Evolutionary conservation across 352 stramenopile species (phyloP), one percentile per base, ranked within the genome.

Genomic region (Phytophthora pisi): DNA sequence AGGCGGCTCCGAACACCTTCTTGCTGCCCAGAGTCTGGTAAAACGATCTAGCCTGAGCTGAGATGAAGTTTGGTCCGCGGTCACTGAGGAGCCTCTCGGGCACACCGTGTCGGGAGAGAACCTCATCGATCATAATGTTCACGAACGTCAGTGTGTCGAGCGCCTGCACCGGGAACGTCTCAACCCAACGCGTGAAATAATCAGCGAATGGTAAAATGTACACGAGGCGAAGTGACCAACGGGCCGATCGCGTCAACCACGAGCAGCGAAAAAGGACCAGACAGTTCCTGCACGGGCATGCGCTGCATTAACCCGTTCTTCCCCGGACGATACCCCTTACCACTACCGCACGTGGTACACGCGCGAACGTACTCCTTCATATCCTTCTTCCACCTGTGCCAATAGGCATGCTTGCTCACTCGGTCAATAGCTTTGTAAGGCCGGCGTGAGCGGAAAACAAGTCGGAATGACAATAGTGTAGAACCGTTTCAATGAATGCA

Each of bases 401-500:
- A 56, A 7, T 28, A 56, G 6, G 51, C 51, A 7, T 45, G 30
- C 34, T 47, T 24, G 51, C 57, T 24, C 6, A 45, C 38, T 36
- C 45, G 18, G 36, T 68, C 61, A 5, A 46, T 4, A 0, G 53
- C 24, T 68, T 57, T 0, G 31, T 61, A 2, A 57, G 5, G 5
- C 61, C 52, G 31, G 38, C n/a, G 18, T 62, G 46, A 0, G 46
- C 20, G 3, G 53, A 57, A 11, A 68, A 9, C 3, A 63, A 2
- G 18, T 63, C 61, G 2, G 18, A 11, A 16, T 67, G 61, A 30
- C 60, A 67, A 31, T 38, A 58, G 18, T 61, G 43, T n/a, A 68
- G 24, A 5, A 68, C 61, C 1, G 61, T 62, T 11, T 54, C 60
- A 2, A 67, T 42, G 11, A 46, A 67, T 7, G 30, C 3, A 1